Evolutionary conservation across 306 rosid species (phyloP).

Genomic region (Abrus precatorius): DNA sequence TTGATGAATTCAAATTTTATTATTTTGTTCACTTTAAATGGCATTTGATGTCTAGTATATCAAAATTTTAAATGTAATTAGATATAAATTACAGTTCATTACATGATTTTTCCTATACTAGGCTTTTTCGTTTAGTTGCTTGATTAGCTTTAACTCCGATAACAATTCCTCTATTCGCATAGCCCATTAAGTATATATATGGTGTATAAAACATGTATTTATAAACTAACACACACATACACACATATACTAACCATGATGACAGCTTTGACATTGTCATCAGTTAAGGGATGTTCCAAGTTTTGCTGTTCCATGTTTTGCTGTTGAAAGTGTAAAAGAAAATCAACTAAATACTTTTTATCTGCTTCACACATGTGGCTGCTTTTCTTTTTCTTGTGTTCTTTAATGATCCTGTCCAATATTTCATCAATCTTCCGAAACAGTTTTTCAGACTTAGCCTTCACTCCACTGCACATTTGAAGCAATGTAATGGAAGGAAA

Average conservation of each 20-base stretch:
- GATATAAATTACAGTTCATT: background rate
- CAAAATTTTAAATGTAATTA: background rate
- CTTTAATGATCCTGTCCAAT: conserved; percentile 11
- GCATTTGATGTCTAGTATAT: background rate
- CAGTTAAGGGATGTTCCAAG: conserved; percentile 10
- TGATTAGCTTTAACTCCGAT: background rate
- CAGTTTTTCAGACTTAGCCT: background rate
- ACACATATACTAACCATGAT: conserved; percentile 24
- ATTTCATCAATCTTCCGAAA: background rate
- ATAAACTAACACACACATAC: background rate
- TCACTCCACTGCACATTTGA: conserved; percentile 10
- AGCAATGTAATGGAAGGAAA: conserved; percentile 35
- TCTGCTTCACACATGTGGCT: background rate
- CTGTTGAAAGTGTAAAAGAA: conserved; percentile 34
- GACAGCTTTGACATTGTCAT: conserved; percentile 34
- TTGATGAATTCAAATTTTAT: background rate
- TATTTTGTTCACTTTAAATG: background rate
- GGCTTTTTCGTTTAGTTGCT: background rate
- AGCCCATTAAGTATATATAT: no score
- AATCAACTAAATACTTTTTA: conserved; percentile 35
- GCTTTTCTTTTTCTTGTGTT: conserved; percentile 7
- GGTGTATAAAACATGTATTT: background rate
- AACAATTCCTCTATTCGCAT: background rate
- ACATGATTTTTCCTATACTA: background rate
- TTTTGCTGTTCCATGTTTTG: background rate